Evolutionary conservation across 2,329 filamentous ascomycete species (phyloP), one percentile per base, ranked within the genome.

Genomic region (Trichoderma hamatum): DNA sequence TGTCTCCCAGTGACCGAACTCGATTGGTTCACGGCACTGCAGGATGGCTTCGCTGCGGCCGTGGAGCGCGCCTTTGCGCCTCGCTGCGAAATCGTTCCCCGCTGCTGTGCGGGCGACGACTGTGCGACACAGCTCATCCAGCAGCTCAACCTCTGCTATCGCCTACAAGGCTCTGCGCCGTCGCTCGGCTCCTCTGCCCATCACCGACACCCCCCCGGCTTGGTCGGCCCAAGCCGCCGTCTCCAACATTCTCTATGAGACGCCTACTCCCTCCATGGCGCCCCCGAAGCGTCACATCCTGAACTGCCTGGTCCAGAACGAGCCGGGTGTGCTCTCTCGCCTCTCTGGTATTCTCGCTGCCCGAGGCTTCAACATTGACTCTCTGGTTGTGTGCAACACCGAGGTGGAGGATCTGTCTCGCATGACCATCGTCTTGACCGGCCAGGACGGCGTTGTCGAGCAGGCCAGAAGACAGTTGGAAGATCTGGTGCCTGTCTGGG

Each of bases 221-320:
- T 93, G 93, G 86, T 97, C 95, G 77, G 94, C 94, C 46, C 94
- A 96, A 75, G 93, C 96, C 21, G 96, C 96, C 73, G 96, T 99
- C 73, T 97, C 93, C 78, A 97, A 95, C 80, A 99, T 99, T 78
- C 92, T 99, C 81, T 99, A 99, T 85, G 96, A 99, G 86, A 98
- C 94, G 3, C 96, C 96, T 6, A 86, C 92, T 21, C 92, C 94
- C 9, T 94, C 93, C 16, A 86, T 86, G 75, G 90, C 90, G 28
- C 95, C 96, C 10, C 91, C 93, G 55, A 98, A 97, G 84, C 91
- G 94, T 67, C 96, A 99, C 82, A 89, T 99, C 78, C 90, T 99
- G 82, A 99, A 99, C 84, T 99, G 96, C 80, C 88, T 99, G 71
- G 96, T 99, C 71, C 96, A 99, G 82, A 99, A 99, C 83, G 96